phyloP scores from a whole-genome alignment of 805 yeast genomes.

The Yarrowia phangngaensis region DNA sequence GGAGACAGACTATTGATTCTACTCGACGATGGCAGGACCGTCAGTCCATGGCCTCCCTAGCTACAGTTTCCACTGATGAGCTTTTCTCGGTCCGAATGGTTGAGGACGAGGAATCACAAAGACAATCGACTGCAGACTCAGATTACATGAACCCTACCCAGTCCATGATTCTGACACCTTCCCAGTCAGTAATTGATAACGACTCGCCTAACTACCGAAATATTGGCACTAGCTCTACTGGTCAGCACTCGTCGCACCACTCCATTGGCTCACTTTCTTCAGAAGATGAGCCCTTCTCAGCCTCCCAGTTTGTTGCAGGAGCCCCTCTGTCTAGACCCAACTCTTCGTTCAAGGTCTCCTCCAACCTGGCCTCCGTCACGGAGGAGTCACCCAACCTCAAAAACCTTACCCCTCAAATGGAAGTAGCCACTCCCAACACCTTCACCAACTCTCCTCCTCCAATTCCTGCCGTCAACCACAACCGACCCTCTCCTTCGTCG shows the following conservation, averaged over 20 bases:
- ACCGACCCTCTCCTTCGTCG: constrained; percentile 18
- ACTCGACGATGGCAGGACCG: constrained; percentile 48
- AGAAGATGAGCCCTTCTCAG: constrained; percentile 16
- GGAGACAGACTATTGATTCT: constrained; percentile 50
- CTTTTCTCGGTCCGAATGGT: constrained; percentile 74
- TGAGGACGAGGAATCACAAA: constrained; percentile 39
- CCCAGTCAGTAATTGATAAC: constrained; percentile 34
- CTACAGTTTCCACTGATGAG: constrained; percentile 83
- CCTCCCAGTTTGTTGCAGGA: constrained; percentile 22
- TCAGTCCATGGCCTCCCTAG: constrained; percentile 65
- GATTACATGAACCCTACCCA: constrained; percentile 34
- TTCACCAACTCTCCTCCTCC: constrained; percentile 18
- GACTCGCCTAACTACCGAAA: constrained; percentile 33
- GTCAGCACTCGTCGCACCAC: constrained; percentile 9
- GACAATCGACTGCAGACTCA: constrained; percentile 26
- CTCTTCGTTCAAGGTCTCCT: constrained; percentile 2
- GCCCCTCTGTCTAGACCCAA: constrained; percentile 24
- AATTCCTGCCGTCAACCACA: constrained; percentile 17
- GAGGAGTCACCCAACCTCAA: constrained; percentile 19
- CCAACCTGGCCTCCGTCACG: constrained; percentile 16
- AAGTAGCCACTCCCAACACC: constrained; percentile 10
- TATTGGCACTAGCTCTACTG: constrained; percentile 15
- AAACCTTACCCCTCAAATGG: constrained; percentile 14
- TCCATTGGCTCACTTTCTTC: constrained; percentile 21
- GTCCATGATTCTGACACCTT: constrained; percentile 33